Base-by-base conservation (phyloP, 768 basidiomycete species). In the Astraeus odoratus region DNA sequence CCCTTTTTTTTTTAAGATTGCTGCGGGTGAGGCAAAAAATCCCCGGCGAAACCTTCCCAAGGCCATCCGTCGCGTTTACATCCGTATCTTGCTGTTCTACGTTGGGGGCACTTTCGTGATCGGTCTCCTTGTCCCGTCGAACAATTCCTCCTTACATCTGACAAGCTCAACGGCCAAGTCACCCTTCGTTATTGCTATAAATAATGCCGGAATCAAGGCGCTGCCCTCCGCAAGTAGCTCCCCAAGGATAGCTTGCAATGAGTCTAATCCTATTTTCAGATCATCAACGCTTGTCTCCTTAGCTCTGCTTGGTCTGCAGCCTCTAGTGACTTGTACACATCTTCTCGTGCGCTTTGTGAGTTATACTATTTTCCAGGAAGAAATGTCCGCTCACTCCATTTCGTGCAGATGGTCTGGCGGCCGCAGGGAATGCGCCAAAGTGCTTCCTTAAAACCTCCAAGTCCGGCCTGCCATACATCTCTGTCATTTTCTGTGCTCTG, bases 281-380 rank as follows among this genome's bases (percentile, higher is more conserved):
- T 89, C 30, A 88, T 90, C 59, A 91, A 89, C 57, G 86, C 84
- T 3, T 81, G 78, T 60, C 72, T 95, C 12, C 66, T 98, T 51
- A 89, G 86, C 30, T 89, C 91, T 3, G 92, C 93, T 5, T 93
- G 88, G 84, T 95, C 92, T 20, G 92, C 93, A 26, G 89, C 87
- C 5, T 83, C 83, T 19, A 86, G 84, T 60, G 91, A 95, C 60
- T 62, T 96, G 37, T 95, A 91, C 67, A 93, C 90, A 3, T 83
- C 84, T 37, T 92, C 91, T 15, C 81, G 87, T 44, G 86, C 86
- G 0, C 73, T 97, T 8, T 94, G 86, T 87, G 50, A 54, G 83
- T 71, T 22, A 33, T 24, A 13, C 27, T 5, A 7, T 3, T 7
- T 33, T 18, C 20, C 15, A n/a, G 15, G 35, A 40, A 45, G 41